These are phyloP conservation scores for Cystoisospora suis DNA, from an alignment of 169 alveolate species.

Conservation along the genomic window DNA sequence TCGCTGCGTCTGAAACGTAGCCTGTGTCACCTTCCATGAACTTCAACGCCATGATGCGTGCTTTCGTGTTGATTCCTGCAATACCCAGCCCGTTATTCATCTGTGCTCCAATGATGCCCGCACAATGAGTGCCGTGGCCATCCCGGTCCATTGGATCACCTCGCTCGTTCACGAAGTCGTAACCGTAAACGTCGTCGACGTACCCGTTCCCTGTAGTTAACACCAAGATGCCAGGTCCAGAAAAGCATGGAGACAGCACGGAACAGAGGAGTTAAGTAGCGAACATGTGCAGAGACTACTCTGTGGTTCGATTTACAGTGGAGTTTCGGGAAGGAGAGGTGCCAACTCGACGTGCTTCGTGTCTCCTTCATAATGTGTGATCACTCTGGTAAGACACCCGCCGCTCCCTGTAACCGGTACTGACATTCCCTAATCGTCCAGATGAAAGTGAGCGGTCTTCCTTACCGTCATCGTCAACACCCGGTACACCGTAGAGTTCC, in stretches of 20 bases:
- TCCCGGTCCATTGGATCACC: conserved; percentile 74
- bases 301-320: too few relatives aligned
- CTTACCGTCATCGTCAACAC: conserved; percentile 74
- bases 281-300: background rate
- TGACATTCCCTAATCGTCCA: too few relatives aligned
- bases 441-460: background rate
- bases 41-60: conserved; percentile 69
- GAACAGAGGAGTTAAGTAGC: background rate
- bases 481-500: conserved; percentile 68
- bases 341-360: too few relatives aligned
- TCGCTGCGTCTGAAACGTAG: conserved; percentile 57
- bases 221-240: background rate
- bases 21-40: conserved; percentile 61
- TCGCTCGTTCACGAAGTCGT: conserved; percentile 66
- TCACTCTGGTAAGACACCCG: too few relatives aligned
- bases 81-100: conserved; percentile 65
- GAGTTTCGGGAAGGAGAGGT: too few relatives aligned
- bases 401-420: too few relatives aligned
- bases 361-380: too few relatives aligned
- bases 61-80: conserved; percentile 69
- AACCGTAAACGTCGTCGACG: conserved; percentile 76
- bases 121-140: conserved; percentile 79
- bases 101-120: conserved; percentile 76
- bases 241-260: background rate
- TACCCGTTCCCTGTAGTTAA: conserved; percentile 68